A percentile compares a stretch with the other conserved stretches of the same genome.
phyloP scores from a whole-genome alignment of 2,329 filamentous ascomycete species.

The Metarhizium humberi region DNA sequence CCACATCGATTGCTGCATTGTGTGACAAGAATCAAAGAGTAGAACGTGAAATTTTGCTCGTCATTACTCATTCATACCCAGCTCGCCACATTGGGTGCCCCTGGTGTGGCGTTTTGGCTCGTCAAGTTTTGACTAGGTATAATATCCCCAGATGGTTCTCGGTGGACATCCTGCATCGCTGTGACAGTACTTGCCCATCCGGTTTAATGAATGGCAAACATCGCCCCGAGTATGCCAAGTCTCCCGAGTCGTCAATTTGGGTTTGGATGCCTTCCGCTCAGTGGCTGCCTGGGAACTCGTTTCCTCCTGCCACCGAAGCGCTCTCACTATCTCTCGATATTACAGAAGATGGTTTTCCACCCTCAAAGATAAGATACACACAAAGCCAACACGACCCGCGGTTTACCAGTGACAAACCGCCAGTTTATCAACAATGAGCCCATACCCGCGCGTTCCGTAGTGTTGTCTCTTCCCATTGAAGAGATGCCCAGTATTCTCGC shows the following conservation, averaged over 20 bases:
- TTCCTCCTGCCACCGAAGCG: not conserved
- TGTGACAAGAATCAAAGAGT: not conserved
- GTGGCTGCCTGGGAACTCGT: not conserved
- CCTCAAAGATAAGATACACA: constrained; percentile 36
- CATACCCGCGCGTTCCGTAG: constrained; percentile 4
- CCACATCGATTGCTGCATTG: not conserved
- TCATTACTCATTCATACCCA: not conserved
- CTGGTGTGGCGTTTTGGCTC: not conserved
- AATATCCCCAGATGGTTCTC: not conserved
- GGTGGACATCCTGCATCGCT: not conserved
- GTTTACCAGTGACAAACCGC: constrained; percentile 12
- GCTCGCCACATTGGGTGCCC: not conserved
- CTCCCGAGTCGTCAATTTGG: not conserved
- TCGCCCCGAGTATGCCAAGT: not conserved
- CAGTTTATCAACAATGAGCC: constrained; percentile 10
- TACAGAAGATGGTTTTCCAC: constrained; percentile 33
- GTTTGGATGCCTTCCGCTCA: not conserved
- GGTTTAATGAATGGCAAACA: not conserved
- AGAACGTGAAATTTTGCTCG: not conserved
- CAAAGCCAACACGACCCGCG: constrained; percentile 18
- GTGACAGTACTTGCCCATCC: not conserved
- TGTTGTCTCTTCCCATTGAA: constrained; percentile 24
- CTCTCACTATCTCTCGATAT: constrained; percentile 27
- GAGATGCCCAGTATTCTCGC: constrained; percentile 23
- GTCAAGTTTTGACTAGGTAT: not conserved